Conservation (phyloP, 2,329 filamentous ascomycete genomes). For the Ceratocystis albifundus region DNA sequence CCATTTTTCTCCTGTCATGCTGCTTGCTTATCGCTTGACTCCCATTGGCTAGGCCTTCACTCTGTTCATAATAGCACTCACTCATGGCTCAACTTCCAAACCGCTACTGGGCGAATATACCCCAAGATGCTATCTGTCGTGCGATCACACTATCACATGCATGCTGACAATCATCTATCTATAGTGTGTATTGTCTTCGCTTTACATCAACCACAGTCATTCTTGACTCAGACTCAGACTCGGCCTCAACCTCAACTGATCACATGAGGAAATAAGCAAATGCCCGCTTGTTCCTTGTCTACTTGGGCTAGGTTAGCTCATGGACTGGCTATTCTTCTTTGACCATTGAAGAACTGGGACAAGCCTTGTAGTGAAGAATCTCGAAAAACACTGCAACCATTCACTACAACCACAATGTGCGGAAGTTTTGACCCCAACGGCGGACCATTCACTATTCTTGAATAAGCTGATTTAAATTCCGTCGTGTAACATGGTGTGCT, state of each 20-base stretch:
- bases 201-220: not conserved
- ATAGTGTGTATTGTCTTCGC: too few species aligned
- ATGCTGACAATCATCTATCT: not conserved
- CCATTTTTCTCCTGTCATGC: not conserved
- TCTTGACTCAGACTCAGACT: not conserved
- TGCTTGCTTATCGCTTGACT: conserved; percentile 16
- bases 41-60: conserved; percentile 7
- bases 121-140: not conserved
- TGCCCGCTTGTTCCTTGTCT: not conserved
- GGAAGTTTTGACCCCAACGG: too few species aligned
- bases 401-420: too few species aligned
- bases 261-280: not conserved
- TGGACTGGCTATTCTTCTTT: too few species aligned
- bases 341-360: too few species aligned
- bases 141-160: not conserved
- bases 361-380: too few species aligned
- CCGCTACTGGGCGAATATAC: not conserved
- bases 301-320: too few species aligned
- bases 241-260: not conserved
- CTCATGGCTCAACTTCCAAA: not conserved
- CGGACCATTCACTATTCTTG: too few species aligned
- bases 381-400: too few species aligned
- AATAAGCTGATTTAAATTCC: not conserved
- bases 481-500: not conserved
- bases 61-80: conserved; percentile 14